Evolutionary conservation across 2,329 filamentous ascomycete genomes (phyloP).

Genomic region (Lithohypha guttulata): DNA sequence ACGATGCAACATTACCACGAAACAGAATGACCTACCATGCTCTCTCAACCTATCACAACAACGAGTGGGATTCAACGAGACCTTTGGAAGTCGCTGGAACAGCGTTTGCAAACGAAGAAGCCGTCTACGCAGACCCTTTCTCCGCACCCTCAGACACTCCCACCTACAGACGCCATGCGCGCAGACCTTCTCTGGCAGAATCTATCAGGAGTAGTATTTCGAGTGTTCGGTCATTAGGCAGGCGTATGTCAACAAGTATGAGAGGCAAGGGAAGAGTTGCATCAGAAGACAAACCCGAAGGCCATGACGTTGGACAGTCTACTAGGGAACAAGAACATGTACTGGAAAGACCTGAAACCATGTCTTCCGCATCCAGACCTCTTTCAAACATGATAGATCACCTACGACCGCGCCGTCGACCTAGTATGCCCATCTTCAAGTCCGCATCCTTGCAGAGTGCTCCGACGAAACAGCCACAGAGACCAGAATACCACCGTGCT

Average conservation of each 20-base stretch:
- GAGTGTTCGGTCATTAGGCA: slow-evolving; percentile 17
- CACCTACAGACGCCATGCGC: slow-evolving; percentile 5
- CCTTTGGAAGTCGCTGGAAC: not conserved
- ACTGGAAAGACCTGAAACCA: not conserved
- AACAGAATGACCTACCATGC: slow-evolving; percentile 6
- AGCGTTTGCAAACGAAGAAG: not conserved
- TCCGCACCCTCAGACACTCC: not conserved
- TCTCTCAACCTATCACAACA: slow-evolving; percentile 10
- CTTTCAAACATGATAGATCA: slow-evolving; percentile 11
- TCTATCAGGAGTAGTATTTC: slow-evolving; percentile 19
- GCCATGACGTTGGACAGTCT: not conserved
- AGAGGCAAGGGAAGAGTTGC: slow-evolving; percentile 12
- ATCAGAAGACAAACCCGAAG: slow-evolving; percentile 14
- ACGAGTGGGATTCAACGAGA: not conserved
- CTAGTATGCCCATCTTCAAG: slow-evolving; percentile 20
- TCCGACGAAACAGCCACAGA: slow-evolving; percentile 1
- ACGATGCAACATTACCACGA: slow-evolving; percentile 32
- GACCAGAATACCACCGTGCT: not conserved
- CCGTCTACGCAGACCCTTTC: slow-evolving; percentile 13
- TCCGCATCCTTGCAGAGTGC: slow-evolving; percentile 10
- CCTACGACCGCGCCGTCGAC: slow-evolving; percentile 14
- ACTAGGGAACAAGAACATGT: not conserved
- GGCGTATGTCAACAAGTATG: slow-evolving; percentile 21
- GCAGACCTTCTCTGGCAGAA: slow-evolving; percentile 19
- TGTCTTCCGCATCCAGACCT: not conserved